Base-by-base conservation (phyloP, 2,329 filamentous ascomycete genomes). In the Colletotrichum chrysophilum region DNA sequence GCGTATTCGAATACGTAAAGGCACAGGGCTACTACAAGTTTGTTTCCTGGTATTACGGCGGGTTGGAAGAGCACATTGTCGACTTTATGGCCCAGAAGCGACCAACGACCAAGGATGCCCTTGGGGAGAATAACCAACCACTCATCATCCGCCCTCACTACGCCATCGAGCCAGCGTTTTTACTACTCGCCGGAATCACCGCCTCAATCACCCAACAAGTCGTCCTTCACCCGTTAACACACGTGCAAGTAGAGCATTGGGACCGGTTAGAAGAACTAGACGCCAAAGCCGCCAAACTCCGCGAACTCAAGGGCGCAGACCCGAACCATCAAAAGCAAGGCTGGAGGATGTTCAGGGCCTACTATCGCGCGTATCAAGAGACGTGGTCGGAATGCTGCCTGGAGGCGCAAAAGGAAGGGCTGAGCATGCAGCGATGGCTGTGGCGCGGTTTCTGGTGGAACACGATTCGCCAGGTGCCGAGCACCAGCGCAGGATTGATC, bases 1-100 rank as follows among this genome's bases (percentile, higher is more conserved):
- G 90, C 79, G 91, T 90, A 0, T 96, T 96, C 77, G 94, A 96
- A 84, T 94, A 92, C 64, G 86, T 95, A 80, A 96, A 96, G 82
- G 93, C 92, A 13, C 94, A 96, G 81, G 88, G 89, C 14, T 94
- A 94, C 84, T 95, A 95, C 83, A 86, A 86, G 60, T 96, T 94
- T 80, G 90, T 96, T 36, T 90, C 89, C 16, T 92, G 90, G 86
- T 94, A 93, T 81, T 96, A 96, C 78, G 91, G 92, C 32, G 89
- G 88, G 2, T 82, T 92, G 28, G 88, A 87, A 32, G 86, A 88
- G 55, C 87, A 91, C 38, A 87, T 87, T 14, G 84, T 92, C 67
- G 86, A 90, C 71, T 79, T 88, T 2, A 83, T 91, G 0, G 88
- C 88, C 10, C 83, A 82, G 73, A 88, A 88, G 80, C 84, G 88